A percentile compares a stretch with the other conserved stretches of the same genome.
Conservation (phyloP, 164 flowering plant genomes). For the Aristolochia fimbriata region DNA sequence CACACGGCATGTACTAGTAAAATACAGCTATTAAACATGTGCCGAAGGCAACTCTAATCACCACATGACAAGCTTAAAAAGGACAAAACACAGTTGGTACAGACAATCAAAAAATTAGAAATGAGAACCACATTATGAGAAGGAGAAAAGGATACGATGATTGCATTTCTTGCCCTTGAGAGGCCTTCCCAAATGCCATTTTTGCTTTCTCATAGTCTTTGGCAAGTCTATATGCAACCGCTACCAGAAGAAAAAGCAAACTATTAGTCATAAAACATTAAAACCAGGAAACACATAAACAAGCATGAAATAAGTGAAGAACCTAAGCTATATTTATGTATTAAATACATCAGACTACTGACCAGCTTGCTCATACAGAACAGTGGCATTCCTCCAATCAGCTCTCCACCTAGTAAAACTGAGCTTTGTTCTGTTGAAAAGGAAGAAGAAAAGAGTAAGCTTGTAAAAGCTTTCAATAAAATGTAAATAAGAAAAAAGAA, state of each 20-base stretch:
- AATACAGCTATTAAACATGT: too few species aligned
- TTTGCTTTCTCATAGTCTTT: slow-evolving; percentile 72
- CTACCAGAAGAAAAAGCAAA: slow-evolving; percentile 25
- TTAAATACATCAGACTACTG: slow-evolving; percentile 6
- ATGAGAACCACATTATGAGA: too few species aligned
- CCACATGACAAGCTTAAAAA: too few species aligned
- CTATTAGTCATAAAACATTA: background rate
- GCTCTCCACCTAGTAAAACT: slow-evolving; percentile 93
- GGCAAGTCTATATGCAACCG: slow-evolving; percentile 49
- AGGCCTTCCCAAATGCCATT: slow-evolving; percentile 80
- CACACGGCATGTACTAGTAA: too few species aligned
- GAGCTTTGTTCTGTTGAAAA: slow-evolving; percentile 56
- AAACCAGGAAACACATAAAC: too few species aligned
- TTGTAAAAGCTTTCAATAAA: background rate
- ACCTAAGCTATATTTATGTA: background rate
- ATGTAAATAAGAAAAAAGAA: background rate
- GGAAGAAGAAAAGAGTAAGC: background rate
- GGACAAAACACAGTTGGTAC: too few species aligned
- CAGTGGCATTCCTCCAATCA: slow-evolving; percentile 83
- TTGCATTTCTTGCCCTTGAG: slow-evolving; percentile 92
- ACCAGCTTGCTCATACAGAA: slow-evolving; percentile 88
- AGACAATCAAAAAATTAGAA: too few species aligned
- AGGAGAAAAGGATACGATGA: slow-evolving; percentile 69
- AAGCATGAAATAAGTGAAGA: background rate
- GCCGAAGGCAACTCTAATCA: too few species aligned